A percentile compares a stretch with the other conserved stretches of the same genome.
These are phyloP conservation scores for Penicillium waksmanii DNA, from an alignment of 495 filamentous ascomycete species.

Conservation along the genomic window DNA sequence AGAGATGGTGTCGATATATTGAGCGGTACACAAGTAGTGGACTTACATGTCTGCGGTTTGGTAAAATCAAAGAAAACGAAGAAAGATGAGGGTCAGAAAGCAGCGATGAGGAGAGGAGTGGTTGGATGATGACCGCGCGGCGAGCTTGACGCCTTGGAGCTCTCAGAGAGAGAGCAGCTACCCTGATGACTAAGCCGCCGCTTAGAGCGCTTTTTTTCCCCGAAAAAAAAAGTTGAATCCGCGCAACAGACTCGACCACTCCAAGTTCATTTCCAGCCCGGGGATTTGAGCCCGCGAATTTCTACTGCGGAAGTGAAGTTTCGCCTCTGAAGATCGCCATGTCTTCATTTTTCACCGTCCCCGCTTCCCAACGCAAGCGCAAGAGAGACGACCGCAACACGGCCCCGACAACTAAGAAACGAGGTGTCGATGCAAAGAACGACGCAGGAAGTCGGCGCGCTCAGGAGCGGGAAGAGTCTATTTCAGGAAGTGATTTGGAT, in stretches of 20 bases:
- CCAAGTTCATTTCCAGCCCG: slow-evolving; percentile 12
- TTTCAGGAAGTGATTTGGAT: slow-evolving; percentile 83
- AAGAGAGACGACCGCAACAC: slow-evolving; percentile 62
- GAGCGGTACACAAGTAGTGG: neutral
- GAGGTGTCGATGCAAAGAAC: slow-evolving; percentile 48
- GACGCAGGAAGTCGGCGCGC: slow-evolving; percentile 31
- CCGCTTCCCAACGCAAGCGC: slow-evolving; percentile 77
- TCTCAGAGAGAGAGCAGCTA: slow-evolving; percentile 35
- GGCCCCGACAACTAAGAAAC: slow-evolving; percentile 58
- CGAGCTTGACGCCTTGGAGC: slow-evolving; percentile 51
- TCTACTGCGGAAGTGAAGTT: slow-evolving; percentile 12
- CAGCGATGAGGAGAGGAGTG: slow-evolving; percentile 20
- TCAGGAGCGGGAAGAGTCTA: slow-evolving; percentile 62
- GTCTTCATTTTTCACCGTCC: slow-evolving; percentile 86
- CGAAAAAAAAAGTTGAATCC: slow-evolving; percentile 49
- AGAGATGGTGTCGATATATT: slow-evolving; percentile 13
- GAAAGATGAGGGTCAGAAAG: slow-evolving; percentile 18
- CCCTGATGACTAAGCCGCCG: slow-evolving; percentile 45
- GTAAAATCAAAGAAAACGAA: slow-evolving; percentile 12
- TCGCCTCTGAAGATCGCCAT: slow-evolving; percentile 42
- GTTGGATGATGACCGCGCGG: slow-evolving; percentile 41
- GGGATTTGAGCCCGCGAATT: slow-evolving; percentile 14
- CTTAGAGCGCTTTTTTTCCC: slow-evolving; percentile 36
- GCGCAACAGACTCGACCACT: slow-evolving; percentile 16
- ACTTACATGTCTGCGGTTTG: slow-evolving; percentile 41